Percentiles rank a stretch among this genome's conserved stretches.
Conservation (phyloP, 257 asterid species). For the Jacaranda mimosifolia region DNA sequence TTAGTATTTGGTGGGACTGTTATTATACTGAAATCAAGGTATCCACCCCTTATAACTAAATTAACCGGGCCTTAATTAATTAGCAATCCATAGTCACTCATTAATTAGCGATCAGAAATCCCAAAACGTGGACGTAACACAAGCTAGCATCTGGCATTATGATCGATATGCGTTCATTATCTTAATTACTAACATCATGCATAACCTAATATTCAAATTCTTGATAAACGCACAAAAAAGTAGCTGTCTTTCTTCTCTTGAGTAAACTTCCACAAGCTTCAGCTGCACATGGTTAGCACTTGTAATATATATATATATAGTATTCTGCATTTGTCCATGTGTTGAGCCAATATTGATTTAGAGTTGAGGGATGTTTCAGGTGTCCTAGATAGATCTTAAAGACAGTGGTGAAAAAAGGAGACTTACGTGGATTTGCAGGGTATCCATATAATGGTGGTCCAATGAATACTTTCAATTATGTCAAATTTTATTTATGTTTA, state of each 20-base stretch:
- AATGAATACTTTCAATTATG: background rate
- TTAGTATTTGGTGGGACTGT: background rate
- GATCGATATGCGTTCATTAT: slow-evolving; percentile 14
- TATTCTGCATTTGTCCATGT: slow-evolving; percentile 5
- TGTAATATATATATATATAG: slow-evolving; percentile 4
- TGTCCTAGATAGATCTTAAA: slow-evolving; percentile 48
- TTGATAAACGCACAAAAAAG: slow-evolving; percentile 30
- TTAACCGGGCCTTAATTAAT: slow-evolving; percentile 1
- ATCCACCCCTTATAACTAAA: background rate
- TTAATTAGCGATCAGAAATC: background rate
- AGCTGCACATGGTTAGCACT: slow-evolving; percentile 61
- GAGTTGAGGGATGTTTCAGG: slow-evolving; percentile 43
- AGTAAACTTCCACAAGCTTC: slow-evolving; percentile 35
- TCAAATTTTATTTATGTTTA: background rate
- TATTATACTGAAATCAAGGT: slow-evolving; percentile 14
- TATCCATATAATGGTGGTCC: slow-evolving; percentile 40
- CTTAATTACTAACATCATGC: background rate
- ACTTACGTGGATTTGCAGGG: slow-evolving; percentile 30
- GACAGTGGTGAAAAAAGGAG: slow-evolving; percentile 36
- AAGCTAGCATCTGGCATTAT: slow-evolving; percentile 25
- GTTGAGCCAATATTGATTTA: background rate
- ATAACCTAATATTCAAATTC: background rate
- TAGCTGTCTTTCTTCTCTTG: slow-evolving; percentile 41
- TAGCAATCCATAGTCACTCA: slow-evolving; percentile 5
- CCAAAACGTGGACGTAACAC: slow-evolving; percentile 30